A percentile compares a stretch with the other conserved stretches of the same genome.
Evolutionary conservation across 805 yeast genomes (phyloP).

Genomic region (Priceomyces medius): DNA sequence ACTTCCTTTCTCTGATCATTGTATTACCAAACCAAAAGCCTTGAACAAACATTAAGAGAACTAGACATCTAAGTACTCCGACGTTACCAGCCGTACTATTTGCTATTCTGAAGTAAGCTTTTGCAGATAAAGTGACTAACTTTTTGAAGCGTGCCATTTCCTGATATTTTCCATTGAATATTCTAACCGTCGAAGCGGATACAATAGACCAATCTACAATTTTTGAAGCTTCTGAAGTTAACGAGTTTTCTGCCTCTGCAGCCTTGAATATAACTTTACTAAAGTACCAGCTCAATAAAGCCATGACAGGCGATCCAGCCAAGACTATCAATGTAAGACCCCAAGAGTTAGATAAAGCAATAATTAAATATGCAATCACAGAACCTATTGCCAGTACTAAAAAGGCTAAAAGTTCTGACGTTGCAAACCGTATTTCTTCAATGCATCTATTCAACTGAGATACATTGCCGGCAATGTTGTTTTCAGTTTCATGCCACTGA

Average conservation of each 20-base stretch:
- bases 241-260: conserved; percentile 56
- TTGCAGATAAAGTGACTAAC: conserved; percentile 36
- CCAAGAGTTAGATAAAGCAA: conserved; percentile 82
- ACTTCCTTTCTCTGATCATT: conserved; percentile 52
- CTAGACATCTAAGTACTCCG: conserved; percentile 54
- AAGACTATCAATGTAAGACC: conserved; percentile 75
- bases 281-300: conserved; percentile 45
- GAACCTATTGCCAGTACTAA: conserved; percentile 55
- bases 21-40: conserved; percentile 89
- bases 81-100: conserved; percentile 53
- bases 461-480: conserved; percentile 59
- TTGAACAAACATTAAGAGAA: conserved; percentile 78
- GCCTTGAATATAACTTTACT: conserved; percentile 51
- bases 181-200: conserved; percentile 58
- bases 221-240: conserved; percentile 56
- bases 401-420: conserved; percentile 64
- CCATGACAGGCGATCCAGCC: conserved; percentile 70
- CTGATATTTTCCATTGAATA: conserved; percentile 52
- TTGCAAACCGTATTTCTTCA: conserved; percentile 68
- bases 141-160: conserved; percentile 50
- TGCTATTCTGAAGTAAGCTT: conserved; percentile 42
- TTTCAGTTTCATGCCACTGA: conserved; percentile 62
- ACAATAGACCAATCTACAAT: conserved; percentile 68
- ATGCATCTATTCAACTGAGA: conserved; percentile 68
- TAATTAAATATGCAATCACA: conserved; percentile 51